Evolutionary conservation across 495 filamentous ascomycete species (phyloP), one percentile per base, ranked within the genome.

Genomic region (Clavariopsis aquatica): DNA sequence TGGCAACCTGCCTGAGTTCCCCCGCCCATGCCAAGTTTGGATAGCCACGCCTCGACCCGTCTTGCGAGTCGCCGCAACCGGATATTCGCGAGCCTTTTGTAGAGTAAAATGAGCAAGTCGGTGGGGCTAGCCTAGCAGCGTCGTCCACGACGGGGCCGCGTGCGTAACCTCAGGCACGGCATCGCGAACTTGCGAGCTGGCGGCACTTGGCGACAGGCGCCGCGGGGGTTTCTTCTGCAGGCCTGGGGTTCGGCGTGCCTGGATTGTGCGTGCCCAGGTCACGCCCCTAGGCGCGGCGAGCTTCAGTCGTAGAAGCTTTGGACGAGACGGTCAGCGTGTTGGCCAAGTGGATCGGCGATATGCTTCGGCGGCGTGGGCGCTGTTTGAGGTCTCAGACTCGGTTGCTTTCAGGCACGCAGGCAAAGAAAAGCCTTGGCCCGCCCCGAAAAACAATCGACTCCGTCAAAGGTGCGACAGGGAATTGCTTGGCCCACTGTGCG

Each of bases 401-500:
- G 47, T 31, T 47, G 17, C 5, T 52, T 41, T 54, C 28, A 60
- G 62, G 63, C 56, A 59, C 22, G 0, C 22, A 45, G 34, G 51
- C 38, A 17, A 43, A n/a, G 3, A 43, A 43, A 43, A 43, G 38
- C 19, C 62, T 65, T 66, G 63, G 63, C 63, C 12, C 38, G 9
- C 47, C 56, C 23, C 47, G 13, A 47, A 51, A 23, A 47, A 26
- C 9, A 29, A 23, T 36, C 27, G 49, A 46, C 47, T 65, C 62
- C 47, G 29, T 19, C 52, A 60, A 34, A 64, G 57, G 57, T 66
- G 63, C 63, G 63, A 66, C 63, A 26, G 19, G 17, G 12, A 46
- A 24, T 56, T 60, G 59, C 63, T 66, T 66, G 63, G 63, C 63
- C 62, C 49, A 22, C 56, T 49, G 47, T 51, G 47, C 63, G 26